Percentiles rank a stretch among this genome's conserved stretches.
These are phyloP conservation scores for Cladosporium sp. DNA, from an alignment of 2,329 filamentous ascomycete species.

Conservation along the genomic window DNA sequence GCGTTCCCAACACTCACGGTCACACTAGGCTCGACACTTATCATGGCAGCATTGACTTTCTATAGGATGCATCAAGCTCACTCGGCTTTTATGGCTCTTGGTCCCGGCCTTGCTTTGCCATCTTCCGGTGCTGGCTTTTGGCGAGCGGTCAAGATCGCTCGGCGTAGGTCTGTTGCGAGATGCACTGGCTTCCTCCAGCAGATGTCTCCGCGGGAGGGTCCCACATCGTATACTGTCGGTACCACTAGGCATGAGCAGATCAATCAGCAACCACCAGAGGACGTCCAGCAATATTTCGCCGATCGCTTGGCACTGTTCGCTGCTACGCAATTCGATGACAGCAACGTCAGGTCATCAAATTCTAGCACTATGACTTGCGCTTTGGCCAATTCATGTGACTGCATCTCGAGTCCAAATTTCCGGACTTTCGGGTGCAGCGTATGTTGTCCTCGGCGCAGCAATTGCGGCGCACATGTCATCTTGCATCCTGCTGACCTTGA, in stretches of 20 bases:
- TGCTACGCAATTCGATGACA: not conserved
- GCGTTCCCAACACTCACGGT: not conserved
- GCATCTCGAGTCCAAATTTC: not conserved
- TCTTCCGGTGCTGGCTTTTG: not conserved
- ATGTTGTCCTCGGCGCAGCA: not conserved
- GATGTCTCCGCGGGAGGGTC: not conserved
- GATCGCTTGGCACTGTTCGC: constrained; percentile 66
- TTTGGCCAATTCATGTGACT: not conserved
- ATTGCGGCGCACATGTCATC: not conserved
- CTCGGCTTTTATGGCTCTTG: not conserved
- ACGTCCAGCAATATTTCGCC: constrained; percentile 73
- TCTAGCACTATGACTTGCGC: not conserved
- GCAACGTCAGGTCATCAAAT: not conserved
- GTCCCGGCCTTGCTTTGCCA: not conserved
- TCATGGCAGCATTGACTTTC: not conserved
- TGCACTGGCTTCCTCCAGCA: not conserved
- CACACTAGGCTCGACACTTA: not conserved
- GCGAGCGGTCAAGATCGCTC: not conserved
- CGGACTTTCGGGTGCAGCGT: not conserved
- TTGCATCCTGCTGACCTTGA: constrained; percentile 10
- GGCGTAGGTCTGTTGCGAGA: no score
- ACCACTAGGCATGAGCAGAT: not conserved
- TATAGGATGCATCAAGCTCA: not conserved
- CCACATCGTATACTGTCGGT: not conserved
- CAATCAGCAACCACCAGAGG: constrained; percentile 49